Evolutionary conservation across 768 basidiomycete genomes (phyloP).

Genomic region (Lactarius indigo): DNA sequence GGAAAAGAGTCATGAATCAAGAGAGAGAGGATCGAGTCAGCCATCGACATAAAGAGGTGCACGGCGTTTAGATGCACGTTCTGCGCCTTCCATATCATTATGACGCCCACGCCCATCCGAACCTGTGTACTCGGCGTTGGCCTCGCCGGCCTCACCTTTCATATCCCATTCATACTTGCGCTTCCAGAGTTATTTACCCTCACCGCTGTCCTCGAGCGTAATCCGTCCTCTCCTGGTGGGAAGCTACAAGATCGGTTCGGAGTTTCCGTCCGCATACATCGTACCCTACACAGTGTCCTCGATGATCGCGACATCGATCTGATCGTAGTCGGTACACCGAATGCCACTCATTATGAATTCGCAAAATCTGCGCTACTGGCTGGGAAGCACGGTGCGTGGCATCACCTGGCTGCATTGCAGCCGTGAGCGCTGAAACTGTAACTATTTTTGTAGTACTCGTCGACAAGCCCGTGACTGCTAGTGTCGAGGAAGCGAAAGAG

Average conservation of each 20-base stretch:
- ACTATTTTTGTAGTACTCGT: slow-evolving; percentile 53
- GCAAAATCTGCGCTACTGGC: slow-evolving; percentile 63
- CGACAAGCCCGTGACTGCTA: slow-evolving; percentile 75
- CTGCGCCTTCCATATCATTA: background rate
- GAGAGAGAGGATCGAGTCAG: background rate
- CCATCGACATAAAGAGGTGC: background rate
- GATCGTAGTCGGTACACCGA: slow-evolving; percentile 69
- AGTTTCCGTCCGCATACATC: slow-evolving; percentile 51
- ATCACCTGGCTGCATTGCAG: background rate
- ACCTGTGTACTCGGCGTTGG: slow-evolving; percentile 73
- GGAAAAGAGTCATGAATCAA: background rate
- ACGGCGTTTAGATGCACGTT: background rate
- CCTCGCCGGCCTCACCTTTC: slow-evolving; percentile 73
- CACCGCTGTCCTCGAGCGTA: slow-evolving; percentile 72
- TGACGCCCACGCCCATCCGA: slow-evolving; percentile 46
- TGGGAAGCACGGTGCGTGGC: slow-evolving; percentile 65
- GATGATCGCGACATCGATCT: slow-evolving; percentile 62
- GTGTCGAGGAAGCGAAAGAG: slow-evolving; percentile 52
- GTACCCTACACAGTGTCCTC: slow-evolving; percentile 57
- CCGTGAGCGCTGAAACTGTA: background rate
- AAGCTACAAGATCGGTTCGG: slow-evolving; percentile 67
- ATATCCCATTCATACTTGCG: slow-evolving; percentile 73
- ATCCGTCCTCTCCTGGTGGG: slow-evolving; percentile 55
- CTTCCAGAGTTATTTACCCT: slow-evolving; percentile 67
- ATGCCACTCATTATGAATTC: slow-evolving; percentile 65